Evolutionary conservation across 305 asterid genomes (phyloP), one percentile per base, ranked within the genome.

Genomic region (Fraxinus latifolia): DNA sequence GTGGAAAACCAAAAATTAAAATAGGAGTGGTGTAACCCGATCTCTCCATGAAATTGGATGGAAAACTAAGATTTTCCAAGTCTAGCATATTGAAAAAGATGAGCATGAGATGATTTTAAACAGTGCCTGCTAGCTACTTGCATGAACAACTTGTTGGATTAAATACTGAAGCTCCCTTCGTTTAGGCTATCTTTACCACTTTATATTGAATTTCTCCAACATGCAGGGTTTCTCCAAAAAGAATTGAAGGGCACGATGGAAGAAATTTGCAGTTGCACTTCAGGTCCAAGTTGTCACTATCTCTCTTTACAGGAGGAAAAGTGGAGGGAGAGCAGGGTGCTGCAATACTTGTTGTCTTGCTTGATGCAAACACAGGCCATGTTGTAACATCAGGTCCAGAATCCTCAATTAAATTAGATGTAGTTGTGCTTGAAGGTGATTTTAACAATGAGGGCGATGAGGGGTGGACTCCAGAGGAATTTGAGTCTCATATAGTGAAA

Each of bases 401-500:
- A 83, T 93, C 99, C 86, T 89, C 90, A 0, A 91, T 89, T 55
- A 94, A 93, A 85, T 87, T 95, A 77, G 97, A 92, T 25, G 74
- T 96, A 42, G 96, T 94, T 77, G 98, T 93, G 76, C 98, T 96
- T 67, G 99, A 94, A 87, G 99, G 98, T 79, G 99, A 94, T 86
- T 94, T 96, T 87, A 92, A 92, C 87, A 87, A 86, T 65, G 99
- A 93, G 87, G 98, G 92, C 82, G 98, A 91, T 29, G 98, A 93
- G 42, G 95, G 93, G 47, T 95, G 99, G 99, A 90, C 86, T 85
- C 87, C 84, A 83, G 98, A 95, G 85, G 95, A 90, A 70, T 96
- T 96, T 58, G 98, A 93, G 85, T 93, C 97, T 82, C 97, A 91
- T 83, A 84, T 92, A 47, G 98, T 96, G 80, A 94, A 87, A 87